These are phyloP conservation scores for Entonaema liquescens DNA, from an alignment of 495 filamentous ascomycete genomes.

Conservation along the genomic window DNA sequence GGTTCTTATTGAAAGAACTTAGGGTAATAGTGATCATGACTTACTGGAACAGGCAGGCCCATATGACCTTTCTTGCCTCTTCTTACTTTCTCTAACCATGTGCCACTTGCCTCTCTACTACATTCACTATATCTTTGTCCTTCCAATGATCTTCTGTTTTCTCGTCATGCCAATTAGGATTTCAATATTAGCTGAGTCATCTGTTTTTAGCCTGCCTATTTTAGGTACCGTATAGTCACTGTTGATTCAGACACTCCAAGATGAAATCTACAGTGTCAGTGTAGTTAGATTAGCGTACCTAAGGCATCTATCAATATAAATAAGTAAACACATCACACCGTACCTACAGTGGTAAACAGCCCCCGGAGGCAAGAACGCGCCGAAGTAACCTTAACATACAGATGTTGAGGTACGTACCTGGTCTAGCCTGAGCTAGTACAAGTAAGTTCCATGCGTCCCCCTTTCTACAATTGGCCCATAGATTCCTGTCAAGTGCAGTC, in stretches of 20 bases:
- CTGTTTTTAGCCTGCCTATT: too few relatives aligned
- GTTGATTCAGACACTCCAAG: neutral
- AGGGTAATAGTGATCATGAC: constrained; percentile 19
- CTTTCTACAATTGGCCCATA: constrained; percentile 18
- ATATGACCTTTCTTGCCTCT: neutral
- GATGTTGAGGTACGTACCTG: constrained; percentile 18
- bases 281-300: constrained; percentile 16
- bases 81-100: neutral
- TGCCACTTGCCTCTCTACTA: neutral
- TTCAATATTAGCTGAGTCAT: neutral
- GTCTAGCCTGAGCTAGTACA: neutral
- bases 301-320: neutral
- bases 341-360: too few relatives aligned
- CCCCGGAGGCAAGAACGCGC: neutral
- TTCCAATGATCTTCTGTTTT: neutral
- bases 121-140: neutral
- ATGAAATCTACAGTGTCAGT: neutral
- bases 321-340: neutral
- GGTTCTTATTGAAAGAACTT: neutral
- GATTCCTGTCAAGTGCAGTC: constrained; percentile 30
- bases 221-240: neutral
- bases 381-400: too few relatives aligned
- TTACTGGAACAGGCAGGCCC: constrained; percentile 7
- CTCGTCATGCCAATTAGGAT: neutral
- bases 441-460: neutral